These are phyloP conservation scores for Tulasnella sp. DNA, from an alignment of 768 basidiomycete genomes.

Conservation along the genomic window DNA sequence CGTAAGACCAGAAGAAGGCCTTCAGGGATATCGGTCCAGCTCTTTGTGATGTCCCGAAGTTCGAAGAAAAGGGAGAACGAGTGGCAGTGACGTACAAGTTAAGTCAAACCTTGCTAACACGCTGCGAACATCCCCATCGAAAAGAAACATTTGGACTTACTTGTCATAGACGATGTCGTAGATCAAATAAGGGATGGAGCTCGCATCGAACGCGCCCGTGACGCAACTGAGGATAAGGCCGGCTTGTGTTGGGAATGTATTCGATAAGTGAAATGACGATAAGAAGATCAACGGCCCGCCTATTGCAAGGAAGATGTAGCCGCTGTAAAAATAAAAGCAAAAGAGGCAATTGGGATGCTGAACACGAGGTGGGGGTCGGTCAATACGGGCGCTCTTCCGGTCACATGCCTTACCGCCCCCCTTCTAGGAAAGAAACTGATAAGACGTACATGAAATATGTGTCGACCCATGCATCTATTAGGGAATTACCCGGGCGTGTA, in stretches of 20 bases:
- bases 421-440: not conserved
- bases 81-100: slow-evolving; percentile 16
- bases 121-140: not conserved
- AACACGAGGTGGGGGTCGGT: not conserved
- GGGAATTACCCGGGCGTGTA: not conserved
- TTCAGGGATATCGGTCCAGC: slow-evolving; percentile 30
- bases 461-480: slow-evolving; percentile 34
- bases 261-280: slow-evolving; percentile 42
- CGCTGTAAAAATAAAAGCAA: slow-evolving; percentile 31
- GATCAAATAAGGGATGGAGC: slow-evolving; percentile 39
- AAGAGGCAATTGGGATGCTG: not conserved
- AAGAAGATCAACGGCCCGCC: slow-evolving; percentile 43
- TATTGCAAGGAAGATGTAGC: slow-evolving; percentile 40
- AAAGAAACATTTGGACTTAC: slow-evolving; percentile 11
- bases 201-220: slow-evolving; percentile 43
- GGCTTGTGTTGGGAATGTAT: slow-evolving; percentile 41
- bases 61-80: not conserved
- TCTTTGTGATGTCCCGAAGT: not conserved
- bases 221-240: slow-evolving; percentile 42
- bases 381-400: not conserved
- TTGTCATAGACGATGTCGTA: slow-evolving; percentile 37
- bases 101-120: slow-evolving; percentile 24
- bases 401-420: slow-evolving; percentile 3
- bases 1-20: slow-evolving; percentile 41
- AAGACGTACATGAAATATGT: slow-evolving; percentile 36